A percentile compares a stretch with the other conserved stretches of the same genome.
Conservation (phyloP, 208 protist species). For the Naegleria gruberi region DNA sequence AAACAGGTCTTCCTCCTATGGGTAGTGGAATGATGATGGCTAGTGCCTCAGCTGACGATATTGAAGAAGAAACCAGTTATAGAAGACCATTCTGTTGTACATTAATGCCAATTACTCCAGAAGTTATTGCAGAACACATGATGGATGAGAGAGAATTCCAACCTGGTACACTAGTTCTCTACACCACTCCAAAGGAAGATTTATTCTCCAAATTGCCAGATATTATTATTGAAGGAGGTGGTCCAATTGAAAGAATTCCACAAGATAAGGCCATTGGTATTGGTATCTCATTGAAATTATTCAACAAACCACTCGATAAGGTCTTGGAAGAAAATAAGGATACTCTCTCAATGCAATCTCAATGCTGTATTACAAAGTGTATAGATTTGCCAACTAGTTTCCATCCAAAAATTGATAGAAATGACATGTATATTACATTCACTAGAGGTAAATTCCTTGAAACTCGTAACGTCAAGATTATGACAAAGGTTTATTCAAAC, state of each 20-base stretch:
- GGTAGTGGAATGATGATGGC: too few species aligned
- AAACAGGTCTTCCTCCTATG: neutral
- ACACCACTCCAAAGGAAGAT: neutral
- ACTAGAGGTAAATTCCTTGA: neutral
- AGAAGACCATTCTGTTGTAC: conserved; percentile 6
- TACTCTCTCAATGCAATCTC: too few species aligned
- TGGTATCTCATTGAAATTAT: neutral
- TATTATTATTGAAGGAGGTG: conserved; percentile 3
- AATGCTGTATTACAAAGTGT: neutral
- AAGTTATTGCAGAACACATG: neutral
- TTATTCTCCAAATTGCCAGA: neutral
- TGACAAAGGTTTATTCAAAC: neutral
- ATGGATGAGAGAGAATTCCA: neutral
- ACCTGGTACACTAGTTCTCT: neutral
- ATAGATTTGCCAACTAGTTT: neutral
- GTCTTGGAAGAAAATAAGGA: neutral
- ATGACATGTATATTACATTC: neutral
- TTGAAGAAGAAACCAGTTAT: neutral
- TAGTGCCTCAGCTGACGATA: neutral
- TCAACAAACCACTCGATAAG: neutral
- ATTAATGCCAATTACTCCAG: neutral
- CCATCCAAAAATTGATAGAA: neutral
- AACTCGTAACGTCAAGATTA: neutral
- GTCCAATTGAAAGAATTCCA: conserved; percentile 2
- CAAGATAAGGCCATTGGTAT: conserved; percentile 11